Conservation (phyloP, 345 rosid species). For the Populus simonii region DNA sequence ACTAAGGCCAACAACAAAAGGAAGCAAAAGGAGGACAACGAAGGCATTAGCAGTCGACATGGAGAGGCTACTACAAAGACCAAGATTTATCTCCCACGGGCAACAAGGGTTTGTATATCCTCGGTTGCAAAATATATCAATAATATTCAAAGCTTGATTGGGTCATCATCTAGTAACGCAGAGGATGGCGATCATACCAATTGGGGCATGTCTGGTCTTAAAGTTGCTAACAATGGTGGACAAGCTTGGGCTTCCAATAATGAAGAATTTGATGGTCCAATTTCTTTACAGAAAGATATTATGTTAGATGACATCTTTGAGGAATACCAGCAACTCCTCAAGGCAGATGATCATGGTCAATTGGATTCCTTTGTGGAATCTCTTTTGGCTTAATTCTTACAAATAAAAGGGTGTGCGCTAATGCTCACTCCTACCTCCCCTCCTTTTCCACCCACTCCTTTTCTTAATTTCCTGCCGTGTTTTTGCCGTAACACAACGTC, state of each 20-base stretch:
- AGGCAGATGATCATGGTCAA: background rate
- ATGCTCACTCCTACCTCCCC: background rate
- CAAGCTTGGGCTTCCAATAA: background rate
- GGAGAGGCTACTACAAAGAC: background rate
- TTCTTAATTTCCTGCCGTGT: background rate
- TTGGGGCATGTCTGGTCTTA: background rate
- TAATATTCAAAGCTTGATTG: background rate
- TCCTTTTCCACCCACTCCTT: background rate
- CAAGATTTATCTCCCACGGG: conserved; percentile 36
- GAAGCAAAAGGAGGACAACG: background rate
- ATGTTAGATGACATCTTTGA: conserved; percentile 21
- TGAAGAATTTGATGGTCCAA: background rate
- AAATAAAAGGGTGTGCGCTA: background rate
- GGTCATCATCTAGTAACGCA: background rate
- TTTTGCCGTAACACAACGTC: background rate
- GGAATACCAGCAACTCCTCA: conserved; percentile 21
- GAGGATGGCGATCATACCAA: background rate
- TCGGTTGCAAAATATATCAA: conserved; percentile 13
- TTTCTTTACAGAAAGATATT: background rate
- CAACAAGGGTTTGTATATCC: conserved; percentile 21
- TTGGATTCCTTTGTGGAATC: conserved; percentile 4
- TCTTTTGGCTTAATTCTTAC: background rate
- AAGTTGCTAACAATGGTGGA: background rate
- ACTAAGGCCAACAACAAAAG: background rate
- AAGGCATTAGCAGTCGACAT: background rate